These are phyloP conservation scores for Yamagishiella unicocca DNA, from an alignment of 139 green algal species.

Conservation along the genomic window DNA sequence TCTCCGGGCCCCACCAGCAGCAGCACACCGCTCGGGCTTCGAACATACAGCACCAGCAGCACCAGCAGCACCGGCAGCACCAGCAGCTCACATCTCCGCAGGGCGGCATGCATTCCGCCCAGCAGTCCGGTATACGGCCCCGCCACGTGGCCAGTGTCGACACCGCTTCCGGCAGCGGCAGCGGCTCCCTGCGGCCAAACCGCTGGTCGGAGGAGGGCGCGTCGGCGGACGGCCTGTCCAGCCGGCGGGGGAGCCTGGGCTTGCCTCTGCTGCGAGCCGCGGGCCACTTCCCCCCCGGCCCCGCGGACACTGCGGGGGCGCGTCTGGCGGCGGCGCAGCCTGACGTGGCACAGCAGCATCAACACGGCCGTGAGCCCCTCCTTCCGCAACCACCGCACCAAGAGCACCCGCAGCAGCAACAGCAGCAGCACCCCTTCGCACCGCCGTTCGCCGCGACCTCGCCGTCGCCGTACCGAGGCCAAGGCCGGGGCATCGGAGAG, in stretches of 20 bases:
- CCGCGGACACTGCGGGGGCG: too few species aligned
- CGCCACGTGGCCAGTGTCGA: background rate
- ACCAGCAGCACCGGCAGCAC: slow-evolving; percentile 2
- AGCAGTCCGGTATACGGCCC: background rate
- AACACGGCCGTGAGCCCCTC: too few species aligned
- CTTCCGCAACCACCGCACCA: too few species aligned
- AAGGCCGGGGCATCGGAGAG: too few species aligned
- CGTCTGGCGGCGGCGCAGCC: too few species aligned
- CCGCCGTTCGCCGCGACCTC: too few species aligned
- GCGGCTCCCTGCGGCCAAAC: background rate
- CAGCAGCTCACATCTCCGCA: background rate
- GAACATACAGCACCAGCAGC: background rate
- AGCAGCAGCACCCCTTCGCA: too few species aligned
- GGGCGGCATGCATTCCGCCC: background rate
- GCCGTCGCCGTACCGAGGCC: too few species aligned
- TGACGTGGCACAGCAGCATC: too few species aligned
- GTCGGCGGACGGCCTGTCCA: background rate
- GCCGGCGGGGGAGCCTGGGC: background rate
- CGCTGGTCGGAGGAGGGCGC: slow-evolving; percentile 25
- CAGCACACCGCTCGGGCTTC: background rate
- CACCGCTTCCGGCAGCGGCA: background rate
- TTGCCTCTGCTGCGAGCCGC: background rate
- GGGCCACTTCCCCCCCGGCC: background rate
- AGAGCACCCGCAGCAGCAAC: too few species aligned
- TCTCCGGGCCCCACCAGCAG: background rate